phyloP scores from a whole-genome alignment of 129 eudicot species.

The Mikania micrantha region DNA sequence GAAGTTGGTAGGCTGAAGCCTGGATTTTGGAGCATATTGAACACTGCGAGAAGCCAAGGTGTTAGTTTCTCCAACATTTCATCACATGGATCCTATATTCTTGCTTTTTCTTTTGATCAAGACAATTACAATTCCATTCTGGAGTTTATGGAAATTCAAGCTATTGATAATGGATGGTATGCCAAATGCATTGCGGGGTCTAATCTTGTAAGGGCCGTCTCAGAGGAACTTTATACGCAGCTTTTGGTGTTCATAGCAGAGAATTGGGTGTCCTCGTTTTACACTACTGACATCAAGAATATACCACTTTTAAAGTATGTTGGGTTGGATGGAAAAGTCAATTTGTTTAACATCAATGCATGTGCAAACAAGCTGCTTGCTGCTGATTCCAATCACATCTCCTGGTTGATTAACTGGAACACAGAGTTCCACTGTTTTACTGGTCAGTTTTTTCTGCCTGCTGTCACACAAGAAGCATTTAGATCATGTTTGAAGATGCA shows the following conservation, averaged over 20 bases:
- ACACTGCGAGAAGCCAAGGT: constrained; percentile 23
- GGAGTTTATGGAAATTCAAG: constrained; percentile 28
- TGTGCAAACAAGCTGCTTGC: constrained; percentile 24
- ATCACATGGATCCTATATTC: constrained; percentile 38
- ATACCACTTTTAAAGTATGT: constrained; percentile 41
- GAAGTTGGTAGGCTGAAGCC: constrained; percentile 40
- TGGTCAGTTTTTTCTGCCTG: constrained; percentile 26
- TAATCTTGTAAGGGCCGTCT: constrained; percentile 34
- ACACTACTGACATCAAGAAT: constrained; percentile 24
- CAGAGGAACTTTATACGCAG: constrained; percentile 37
- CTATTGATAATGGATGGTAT: constrained; percentile 43
- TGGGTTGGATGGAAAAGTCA: constrained; percentile 14
- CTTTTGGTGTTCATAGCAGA: constrained; percentile 41
- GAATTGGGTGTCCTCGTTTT: constrained; percentile 34
- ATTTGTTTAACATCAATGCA: constrained; percentile 18
- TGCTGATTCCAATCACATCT: not conserved
- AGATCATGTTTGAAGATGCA: constrained; percentile 2
- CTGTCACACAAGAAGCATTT: constrained; percentile 27
- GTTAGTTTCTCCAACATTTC: constrained; percentile 33
- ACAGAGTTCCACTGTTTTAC: constrained; percentile 18
- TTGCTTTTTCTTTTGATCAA: constrained; percentile 38
- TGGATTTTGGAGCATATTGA: constrained; percentile 38
- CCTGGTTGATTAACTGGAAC: constrained; percentile 48
- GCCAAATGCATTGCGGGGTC: constrained; percentile 48
- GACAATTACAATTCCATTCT: constrained; percentile 23